phyloP scores from a whole-genome alignment of 2,329 filamentous ascomycete genomes.

The Tolypocladium pustulatum region DNA sequence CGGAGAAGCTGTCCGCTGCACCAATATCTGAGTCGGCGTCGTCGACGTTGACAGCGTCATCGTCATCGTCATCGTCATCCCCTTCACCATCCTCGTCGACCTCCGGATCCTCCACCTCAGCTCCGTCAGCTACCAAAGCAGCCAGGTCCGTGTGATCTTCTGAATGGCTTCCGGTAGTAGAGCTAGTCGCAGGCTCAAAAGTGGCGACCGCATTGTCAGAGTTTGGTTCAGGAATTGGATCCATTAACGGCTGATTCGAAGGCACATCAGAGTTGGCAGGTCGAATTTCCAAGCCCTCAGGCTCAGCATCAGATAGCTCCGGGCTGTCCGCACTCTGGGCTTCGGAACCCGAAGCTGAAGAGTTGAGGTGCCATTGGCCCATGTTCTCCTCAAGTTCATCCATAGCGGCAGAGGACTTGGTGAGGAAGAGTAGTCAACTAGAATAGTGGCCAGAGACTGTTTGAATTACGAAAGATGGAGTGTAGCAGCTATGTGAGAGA shows the following conservation, averaged over 20 bases:
- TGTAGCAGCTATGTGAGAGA: too few relatives aligned
- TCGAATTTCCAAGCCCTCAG: neutral
- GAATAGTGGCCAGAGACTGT: neutral
- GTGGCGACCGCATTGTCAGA: too few relatives aligned
- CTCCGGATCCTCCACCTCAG: neutral
- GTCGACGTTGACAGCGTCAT: neutral
- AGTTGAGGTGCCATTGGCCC: neutral
- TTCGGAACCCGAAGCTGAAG: neutral
- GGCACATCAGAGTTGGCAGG: neutral
- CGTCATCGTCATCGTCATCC: neutral
- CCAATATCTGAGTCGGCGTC: neutral
- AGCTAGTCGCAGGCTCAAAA: neutral
- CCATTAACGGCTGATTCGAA: neutral
- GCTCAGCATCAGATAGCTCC: neutral
- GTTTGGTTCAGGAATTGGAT: neutral
- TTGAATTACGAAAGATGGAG: too few relatives aligned
- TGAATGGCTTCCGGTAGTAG: neutral
- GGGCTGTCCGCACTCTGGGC: neutral
- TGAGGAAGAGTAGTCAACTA: neutral
- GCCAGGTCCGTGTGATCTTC: neutral
- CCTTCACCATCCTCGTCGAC: neutral
- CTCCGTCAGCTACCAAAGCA: neutral
- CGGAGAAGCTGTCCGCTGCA: neutral
- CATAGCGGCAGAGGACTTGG: neutral
- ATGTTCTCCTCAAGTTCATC: neutral